Conservation (phyloP, 2,329 filamentous ascomycete species). For the Fusarium verticillioides region DNA sequence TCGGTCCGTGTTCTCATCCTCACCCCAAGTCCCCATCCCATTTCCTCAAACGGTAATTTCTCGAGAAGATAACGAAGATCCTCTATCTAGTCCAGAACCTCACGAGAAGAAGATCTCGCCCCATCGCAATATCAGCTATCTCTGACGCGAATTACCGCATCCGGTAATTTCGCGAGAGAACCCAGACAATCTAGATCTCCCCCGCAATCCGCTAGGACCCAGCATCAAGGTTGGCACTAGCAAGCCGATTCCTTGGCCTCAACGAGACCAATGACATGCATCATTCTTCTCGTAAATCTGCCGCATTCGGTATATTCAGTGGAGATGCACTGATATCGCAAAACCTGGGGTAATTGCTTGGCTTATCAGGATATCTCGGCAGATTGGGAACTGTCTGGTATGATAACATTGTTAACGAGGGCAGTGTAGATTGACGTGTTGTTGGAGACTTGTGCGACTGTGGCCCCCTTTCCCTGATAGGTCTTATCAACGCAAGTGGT, state of each 20-base stretch:
- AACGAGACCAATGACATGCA: background rate
- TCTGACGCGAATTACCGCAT: background rate
- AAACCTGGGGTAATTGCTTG: conserved; percentile 11
- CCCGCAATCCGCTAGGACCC: conserved; percentile 3
- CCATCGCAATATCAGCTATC: background rate
- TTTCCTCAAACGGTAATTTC: background rate
- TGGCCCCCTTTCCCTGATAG: background rate
- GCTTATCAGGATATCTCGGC: conserved; percentile 17
- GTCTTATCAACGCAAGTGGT: background rate
- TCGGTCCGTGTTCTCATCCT: conserved; percentile 6
- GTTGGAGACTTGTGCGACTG: background rate
- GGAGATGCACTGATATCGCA: background rate
- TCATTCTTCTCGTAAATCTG: background rate
- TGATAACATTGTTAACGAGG: background rate
- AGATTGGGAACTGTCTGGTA: background rate
- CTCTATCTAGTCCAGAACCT: background rate
- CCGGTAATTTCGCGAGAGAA: conserved; percentile 9
- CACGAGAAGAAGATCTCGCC: background rate
- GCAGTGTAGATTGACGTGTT: background rate
- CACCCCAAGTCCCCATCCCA: background rate
- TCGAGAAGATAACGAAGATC: background rate
- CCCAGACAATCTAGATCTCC: background rate
- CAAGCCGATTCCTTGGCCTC: background rate
- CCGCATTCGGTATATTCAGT: background rate
- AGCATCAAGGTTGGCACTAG: background rate